Evolutionary conservation across 495 filamentous ascomycete species (phyloP), one percentile per base, ranked within the genome.

Genomic region (Xylaria longipes): DNA sequence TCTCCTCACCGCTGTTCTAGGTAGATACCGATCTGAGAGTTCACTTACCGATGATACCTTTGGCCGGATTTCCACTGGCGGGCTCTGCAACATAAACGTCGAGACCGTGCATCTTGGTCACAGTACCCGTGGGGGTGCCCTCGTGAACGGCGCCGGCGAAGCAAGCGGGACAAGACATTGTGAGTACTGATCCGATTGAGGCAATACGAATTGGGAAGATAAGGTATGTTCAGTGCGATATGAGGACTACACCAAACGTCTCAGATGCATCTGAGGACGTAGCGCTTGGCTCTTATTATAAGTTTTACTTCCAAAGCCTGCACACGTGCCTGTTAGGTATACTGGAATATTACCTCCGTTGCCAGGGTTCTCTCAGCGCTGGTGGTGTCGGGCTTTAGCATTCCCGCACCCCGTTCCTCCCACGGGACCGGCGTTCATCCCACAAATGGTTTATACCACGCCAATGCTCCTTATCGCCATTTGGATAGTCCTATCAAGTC

Each of bases 11-110:
- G 35, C 6, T 7, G 14, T 0, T 8, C 5, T n/a, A 6, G 25
- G 37, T 9, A 6, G 41, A 11, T 1, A 8, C 8, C 48, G 1
- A 46, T 65, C 5, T 2, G 5, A 4, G 12, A 27, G 8, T 5
- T 41, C n/a, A 62, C 58, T 33, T 63, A 63, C 68, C 57, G 5
- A 86, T 75, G 48, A 86, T 82, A 1, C 79, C 84, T 52, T 81
- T 81, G 35, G 71, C 35, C 3, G 67, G 41, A 1, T 43, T 54
- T 4, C 73, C 82, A 14, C 69, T 67, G 4, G 75, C 33, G 0
- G 84, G 83, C 52, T 81, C 76, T 2, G 78, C 71, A 5, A 85
- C 71, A 46, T 87, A 87, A 11, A 76, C 75, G 15, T 79, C 66
- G 22, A 85, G 73, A 31, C 82, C 82, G 65, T 87, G 80, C n/a